Percentiles rank a stretch among this genome's conserved stretches.
phyloP scores from a whole-genome alignment of 345 rosid genomes.

The Xanthoceras sorbifolium region DNA sequence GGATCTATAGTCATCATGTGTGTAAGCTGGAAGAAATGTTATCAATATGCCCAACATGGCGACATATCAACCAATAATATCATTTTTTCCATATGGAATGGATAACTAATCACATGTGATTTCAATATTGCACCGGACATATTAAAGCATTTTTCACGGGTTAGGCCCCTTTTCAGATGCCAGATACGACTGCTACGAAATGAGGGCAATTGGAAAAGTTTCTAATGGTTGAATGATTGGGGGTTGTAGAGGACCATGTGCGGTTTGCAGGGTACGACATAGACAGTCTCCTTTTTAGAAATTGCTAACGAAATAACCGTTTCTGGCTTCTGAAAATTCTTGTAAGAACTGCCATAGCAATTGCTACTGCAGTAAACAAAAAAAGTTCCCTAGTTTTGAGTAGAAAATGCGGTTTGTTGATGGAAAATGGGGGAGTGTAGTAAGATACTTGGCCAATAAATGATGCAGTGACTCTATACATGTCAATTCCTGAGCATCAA shows the following conservation, averaged over 20 bases:
- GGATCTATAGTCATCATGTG: background rate
- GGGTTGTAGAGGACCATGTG: background rate
- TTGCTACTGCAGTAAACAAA: background rate
- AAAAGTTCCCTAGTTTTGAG: background rate
- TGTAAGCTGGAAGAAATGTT: no score
- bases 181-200: background rate
- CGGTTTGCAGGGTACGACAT: background rate
- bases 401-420: background rate
- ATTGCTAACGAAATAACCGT: background rate
- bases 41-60: no score
- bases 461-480: background rate
- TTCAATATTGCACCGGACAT: no score
- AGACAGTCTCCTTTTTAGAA: background rate
- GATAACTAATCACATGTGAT: no score
- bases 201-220: background rate
- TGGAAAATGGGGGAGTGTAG: no score
- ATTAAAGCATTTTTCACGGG: no score
- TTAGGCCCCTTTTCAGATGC: background rate
- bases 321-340: background rate
- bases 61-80: no score
- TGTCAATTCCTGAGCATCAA: background rate
- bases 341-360: background rate
- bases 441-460: no score
- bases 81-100: no score
- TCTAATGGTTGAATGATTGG: background rate